Evolutionary conservation across 345 rosid genomes (phyloP).

Genomic region (Noccaea bulbosa): DNA sequence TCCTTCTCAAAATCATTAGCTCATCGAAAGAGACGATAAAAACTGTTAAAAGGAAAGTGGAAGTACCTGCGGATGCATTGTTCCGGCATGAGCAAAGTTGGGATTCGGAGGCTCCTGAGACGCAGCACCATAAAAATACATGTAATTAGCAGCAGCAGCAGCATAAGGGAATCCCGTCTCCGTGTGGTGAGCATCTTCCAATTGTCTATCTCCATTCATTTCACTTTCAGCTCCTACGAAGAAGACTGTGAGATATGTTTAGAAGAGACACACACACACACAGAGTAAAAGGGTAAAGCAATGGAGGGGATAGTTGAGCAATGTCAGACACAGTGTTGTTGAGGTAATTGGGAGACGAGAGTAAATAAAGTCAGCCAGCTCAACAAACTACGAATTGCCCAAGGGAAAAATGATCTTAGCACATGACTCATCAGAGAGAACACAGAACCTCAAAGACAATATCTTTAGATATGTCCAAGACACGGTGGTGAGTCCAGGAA

Average conservation of each 20-base stretch:
- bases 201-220: conserved; percentile 42
- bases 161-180: conserved; percentile 38
- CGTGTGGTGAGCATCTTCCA: conserved; percentile 37
- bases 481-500: no score
- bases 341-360: conserved; percentile 7
- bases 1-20: neutral
- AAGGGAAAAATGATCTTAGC: neutral
- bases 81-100: conserved; percentile 38
- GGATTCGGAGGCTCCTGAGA: conserved; percentile 33
- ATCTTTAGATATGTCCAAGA: no score
- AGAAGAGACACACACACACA: conserved; percentile 16
- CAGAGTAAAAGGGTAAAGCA: neutral
- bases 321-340: conserved; percentile 9
- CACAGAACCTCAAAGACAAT: no score
- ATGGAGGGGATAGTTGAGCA: conserved; percentile 1
- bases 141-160: conserved; percentile 21
- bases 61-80: conserved; percentile 40
- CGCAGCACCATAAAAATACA: conserved; percentile 38
- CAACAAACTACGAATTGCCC: neutral
- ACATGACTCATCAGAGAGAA: no score
- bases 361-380: neutral
- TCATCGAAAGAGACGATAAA: neutral
- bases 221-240: conserved; percentile 16
- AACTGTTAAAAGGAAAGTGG: no score
- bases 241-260: conserved; percentile 22